Base-by-base conservation (phyloP, 75 land plant genomes). In the Pinus tabuliformis region DNA sequence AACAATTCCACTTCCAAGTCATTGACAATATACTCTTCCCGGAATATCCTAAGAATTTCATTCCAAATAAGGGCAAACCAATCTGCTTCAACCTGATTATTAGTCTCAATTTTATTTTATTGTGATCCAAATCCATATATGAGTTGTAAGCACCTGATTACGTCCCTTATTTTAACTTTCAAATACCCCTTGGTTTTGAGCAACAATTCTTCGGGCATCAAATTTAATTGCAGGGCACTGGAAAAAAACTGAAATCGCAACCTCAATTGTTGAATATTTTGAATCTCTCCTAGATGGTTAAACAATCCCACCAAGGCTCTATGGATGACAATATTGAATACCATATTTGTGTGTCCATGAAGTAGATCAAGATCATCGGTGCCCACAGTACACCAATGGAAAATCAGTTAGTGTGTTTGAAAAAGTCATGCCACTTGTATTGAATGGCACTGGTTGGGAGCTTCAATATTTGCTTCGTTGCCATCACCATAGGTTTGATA, bases 261-360 rank as follows among this genome's bases (percentile, higher is more conserved):
- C 75, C 90, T 81, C 75, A 96, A 78, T 78, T 96, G 99, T 58
- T 84, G 80, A 15, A 92, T 84, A 68, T 89, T 90, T 20, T 97
- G 83, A 57, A 96, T 94, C 88, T 96, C 99, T 61, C 99, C 99
- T 74, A 96, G 73, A 81, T 96, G 99, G 33, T 84, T 70, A 75
- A 94, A 87, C n/a, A 96, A 83, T 20, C 99, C 99, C 21, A 94
- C 88, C 18, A 81, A 81, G 15, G 93, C 96, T 15, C 99, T 5
- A 88, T 11, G 0, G 99, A 85, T 21, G 99, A 91, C 59, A 87
- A 87, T 26, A 96, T 90, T 1, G 97, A 76, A 56, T 96, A 96
- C 99, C 99, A 96, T 28, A 96, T 91, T 77, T 88, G 91, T 18
- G 90, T 76, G 77, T 96, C 99, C 99, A 96, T 94, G 39, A 96